Conservation (phyloP, 1,284 basidiomycete genomes). For the Fomitopsis palustris region DNA sequence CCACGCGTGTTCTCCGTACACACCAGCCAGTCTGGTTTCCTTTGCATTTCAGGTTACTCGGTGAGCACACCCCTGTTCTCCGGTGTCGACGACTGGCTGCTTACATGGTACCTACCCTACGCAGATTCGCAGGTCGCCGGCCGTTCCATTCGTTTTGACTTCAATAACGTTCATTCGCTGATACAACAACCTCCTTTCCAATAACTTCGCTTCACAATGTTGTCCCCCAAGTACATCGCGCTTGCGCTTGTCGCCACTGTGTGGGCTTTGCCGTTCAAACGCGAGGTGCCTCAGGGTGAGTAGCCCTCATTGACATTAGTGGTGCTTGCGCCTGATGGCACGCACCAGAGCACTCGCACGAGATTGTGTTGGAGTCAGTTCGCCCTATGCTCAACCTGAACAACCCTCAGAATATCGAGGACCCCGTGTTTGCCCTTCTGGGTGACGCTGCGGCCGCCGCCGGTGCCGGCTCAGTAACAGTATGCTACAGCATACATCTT, state of each 20-base stretch:
- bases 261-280: conserved; percentile 43
- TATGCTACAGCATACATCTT: conserved; percentile 21
- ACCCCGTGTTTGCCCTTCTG: conserved; percentile 64
- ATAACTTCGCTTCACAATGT: conserved; percentile 34
- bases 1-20: not conserved
- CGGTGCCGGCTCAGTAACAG: conserved; percentile 52
- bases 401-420: conserved; percentile 58
- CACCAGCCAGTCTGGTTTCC: conserved; percentile 10
- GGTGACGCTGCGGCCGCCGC: conserved; percentile 57
- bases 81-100: not conserved
- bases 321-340: not conserved
- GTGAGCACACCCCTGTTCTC: not conserved
- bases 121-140: conserved; percentile 24
- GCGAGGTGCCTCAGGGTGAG: conserved; percentile 66
- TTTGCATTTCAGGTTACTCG: conserved; percentile 9
- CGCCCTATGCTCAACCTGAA: conserved; percentile 43
- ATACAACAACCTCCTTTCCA: conserved; percentile 17
- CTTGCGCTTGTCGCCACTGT: conserved; percentile 37
- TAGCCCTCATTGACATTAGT: conserved; percentile 2
- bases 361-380: conserved; percentile 50
- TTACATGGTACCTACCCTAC: not conserved
- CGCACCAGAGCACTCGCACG: conserved; percentile 61
- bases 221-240: conserved; percentile 38
- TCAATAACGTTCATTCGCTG: conserved; percentile 14
- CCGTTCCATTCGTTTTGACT: conserved; percentile 23